Conservation (phyloP, 768 basidiomycete species). For the Suillus sp. region DNA sequence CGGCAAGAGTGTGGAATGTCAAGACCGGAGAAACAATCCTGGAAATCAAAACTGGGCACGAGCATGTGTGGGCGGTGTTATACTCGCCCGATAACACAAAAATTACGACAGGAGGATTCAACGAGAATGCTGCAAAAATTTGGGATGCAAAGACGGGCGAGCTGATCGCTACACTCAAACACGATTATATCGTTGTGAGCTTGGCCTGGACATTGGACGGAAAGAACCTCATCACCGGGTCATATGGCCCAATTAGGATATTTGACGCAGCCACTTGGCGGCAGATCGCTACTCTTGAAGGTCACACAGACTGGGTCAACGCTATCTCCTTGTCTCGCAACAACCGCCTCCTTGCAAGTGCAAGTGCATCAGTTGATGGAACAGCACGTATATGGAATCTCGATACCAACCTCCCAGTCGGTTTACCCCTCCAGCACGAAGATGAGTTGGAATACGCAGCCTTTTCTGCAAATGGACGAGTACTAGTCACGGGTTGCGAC, state of each 20-base stretch:
- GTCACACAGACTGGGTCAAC: too few relatives aligned
- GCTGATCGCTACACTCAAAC: background rate
- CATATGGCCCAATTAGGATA: too few relatives aligned
- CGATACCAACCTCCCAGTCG: too few relatives aligned
- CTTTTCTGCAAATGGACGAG: too few relatives aligned
- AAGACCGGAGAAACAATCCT: background rate
- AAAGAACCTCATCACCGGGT: background rate
- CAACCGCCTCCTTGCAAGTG: too few relatives aligned
- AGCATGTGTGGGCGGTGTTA: fast-evolving
- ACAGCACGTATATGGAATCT: too few relatives aligned
- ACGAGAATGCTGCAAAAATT: background rate
- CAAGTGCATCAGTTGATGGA: too few relatives aligned
- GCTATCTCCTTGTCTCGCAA: too few relatives aligned
- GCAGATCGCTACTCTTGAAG: background rate
- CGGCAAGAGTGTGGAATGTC: background rate
- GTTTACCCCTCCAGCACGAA: too few relatives aligned
- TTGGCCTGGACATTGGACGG: background rate
- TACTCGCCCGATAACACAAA: background rate
- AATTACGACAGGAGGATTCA: background rate
- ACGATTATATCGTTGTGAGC: fast-evolving
- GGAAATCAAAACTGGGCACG: background rate
- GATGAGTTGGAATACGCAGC: too few relatives aligned
- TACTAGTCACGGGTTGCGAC: too few relatives aligned
- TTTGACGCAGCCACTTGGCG: background rate
- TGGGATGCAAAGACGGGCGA: background rate